phyloP scores from a whole-genome alignment of 2,329 filamentous ascomycete species.

The Botryotinia narcissicola region DNA sequence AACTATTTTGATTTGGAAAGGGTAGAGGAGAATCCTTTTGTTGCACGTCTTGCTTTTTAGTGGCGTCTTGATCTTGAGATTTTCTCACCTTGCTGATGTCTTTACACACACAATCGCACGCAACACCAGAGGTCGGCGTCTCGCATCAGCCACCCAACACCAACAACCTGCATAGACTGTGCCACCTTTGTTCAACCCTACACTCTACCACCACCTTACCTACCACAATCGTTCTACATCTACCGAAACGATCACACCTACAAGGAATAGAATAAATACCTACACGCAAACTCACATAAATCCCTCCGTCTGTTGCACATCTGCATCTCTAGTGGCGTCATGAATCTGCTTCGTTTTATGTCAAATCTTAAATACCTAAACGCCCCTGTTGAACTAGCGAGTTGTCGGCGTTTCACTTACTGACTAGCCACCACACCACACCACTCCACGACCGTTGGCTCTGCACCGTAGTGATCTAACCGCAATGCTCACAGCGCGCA shows the following conservation, averaged over 20 bases:
- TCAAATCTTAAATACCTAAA: background rate
- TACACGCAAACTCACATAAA: no score
- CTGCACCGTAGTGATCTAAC: background rate
- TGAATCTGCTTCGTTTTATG: background rate
- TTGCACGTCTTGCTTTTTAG: background rate
- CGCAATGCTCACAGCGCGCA: background rate
- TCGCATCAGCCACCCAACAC: background rate
- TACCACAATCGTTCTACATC: background rate
- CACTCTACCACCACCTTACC: background rate
- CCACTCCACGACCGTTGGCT: background rate
- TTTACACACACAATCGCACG: background rate
- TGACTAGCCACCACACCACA: background rate
- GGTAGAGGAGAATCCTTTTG: background rate
- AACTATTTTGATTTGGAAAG: background rate
- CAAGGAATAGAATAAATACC: background rate
- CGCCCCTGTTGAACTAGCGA: background rate
- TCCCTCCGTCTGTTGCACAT: conserved; percentile 2
- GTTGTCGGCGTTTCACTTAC: background rate
- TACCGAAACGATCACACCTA: background rate
- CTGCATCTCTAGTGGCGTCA: conserved; percentile 11
- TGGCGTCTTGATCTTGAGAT: background rate
- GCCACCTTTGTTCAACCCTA: background rate
- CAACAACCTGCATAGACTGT: background rate
- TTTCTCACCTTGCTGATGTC: background rate
- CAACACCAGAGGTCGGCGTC: background rate